A percentile compares a stretch with the other conserved stretches of the same genome.
These are phyloP conservation scores for Aspergillaceae sp. DNA, from an alignment of 2,329 filamentous ascomycete genomes.

Conservation along the genomic window DNA sequence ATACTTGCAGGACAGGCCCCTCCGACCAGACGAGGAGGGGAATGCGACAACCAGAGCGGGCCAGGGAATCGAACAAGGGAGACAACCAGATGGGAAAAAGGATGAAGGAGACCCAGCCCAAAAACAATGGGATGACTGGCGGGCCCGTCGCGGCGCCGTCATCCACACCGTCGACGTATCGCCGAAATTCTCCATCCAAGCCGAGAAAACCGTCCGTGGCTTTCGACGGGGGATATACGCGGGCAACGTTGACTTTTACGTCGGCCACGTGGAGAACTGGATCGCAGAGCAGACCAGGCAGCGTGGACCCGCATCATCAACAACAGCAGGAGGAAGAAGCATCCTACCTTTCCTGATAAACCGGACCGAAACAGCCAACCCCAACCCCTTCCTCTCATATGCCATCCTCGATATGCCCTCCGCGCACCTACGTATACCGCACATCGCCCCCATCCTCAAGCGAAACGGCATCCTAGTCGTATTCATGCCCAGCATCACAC, in stretches of 20 bases:
- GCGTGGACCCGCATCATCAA: slow-evolving; percentile 17
- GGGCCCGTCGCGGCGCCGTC: slow-evolving; percentile 53
- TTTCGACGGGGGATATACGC: slow-evolving; percentile 65
- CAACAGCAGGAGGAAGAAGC: neutral
- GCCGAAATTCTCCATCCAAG: slow-evolving; percentile 53
- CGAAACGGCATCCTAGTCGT: slow-evolving; percentile 58
- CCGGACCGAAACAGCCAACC: slow-evolving; percentile 46
- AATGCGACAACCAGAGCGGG: slow-evolving; percentile 5
- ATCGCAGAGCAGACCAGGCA: slow-evolving; percentile 44
- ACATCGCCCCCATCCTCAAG: slow-evolving; percentile 47
- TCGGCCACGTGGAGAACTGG: slow-evolving; percentile 58
- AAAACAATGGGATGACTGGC: slow-evolving; percentile 39
- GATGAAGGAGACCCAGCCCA: slow-evolving; percentile 14
- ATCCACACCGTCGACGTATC: slow-evolving; percentile 66
- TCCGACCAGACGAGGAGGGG: slow-evolving; percentile 12
- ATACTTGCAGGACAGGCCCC: slow-evolving; percentile 18
- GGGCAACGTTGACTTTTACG: slow-evolving; percentile 63
- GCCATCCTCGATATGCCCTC: slow-evolving; percentile 66
- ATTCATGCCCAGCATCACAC: slow-evolving; percentile 70
- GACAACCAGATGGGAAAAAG: neutral
- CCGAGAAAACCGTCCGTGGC: slow-evolving; percentile 54
- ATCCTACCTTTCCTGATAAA: slow-evolving; percentile 10
- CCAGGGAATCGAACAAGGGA: slow-evolving; percentile 4
- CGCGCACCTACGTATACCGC: slow-evolving; percentile 44
- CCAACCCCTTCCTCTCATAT: slow-evolving; percentile 62